These are phyloP conservation scores for Aureobasidium sp. DNA, from an alignment of 2,329 filamentous ascomycete genomes.

Conservation along the genomic window DNA sequence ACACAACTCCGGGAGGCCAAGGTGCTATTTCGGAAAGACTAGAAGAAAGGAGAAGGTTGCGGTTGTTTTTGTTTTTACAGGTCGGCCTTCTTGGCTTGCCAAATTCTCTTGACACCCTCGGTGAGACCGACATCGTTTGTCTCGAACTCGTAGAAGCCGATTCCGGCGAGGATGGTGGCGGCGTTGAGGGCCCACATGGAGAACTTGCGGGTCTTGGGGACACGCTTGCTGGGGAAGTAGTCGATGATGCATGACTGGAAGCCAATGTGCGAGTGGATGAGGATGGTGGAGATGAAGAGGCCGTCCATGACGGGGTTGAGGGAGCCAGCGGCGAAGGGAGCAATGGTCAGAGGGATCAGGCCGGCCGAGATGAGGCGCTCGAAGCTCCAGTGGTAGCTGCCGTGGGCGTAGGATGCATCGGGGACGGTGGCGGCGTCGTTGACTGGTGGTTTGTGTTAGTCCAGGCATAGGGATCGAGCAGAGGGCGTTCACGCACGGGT, in stretches of 20 bases:
- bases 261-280: conserved; percentile 92
- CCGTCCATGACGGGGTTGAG: conserved; percentile 86
- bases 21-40: neutral
- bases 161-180: conserved; percentile 69
- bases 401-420: conserved; percentile 64
- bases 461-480: neutral
- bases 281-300: conserved; percentile 68
- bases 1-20: conserved; percentile 10
- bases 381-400: conserved; percentile 97
- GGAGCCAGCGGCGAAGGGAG: conserved; percentile 85
- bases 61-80: neutral
- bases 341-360: conserved; percentile 77
- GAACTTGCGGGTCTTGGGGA: conserved; percentile 58
- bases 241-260: conserved; percentile 84
- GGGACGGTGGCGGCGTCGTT: conserved; percentile 81
- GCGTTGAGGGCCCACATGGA: conserved; percentile 71
- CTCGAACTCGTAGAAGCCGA: conserved; percentile 97
- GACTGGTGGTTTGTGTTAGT: conserved; percentile 43
- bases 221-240: conserved; percentile 68
- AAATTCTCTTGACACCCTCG: conserved; percentile 78
- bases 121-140: conserved; percentile 95
- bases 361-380: conserved; percentile 72
- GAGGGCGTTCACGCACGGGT: conserved; percentile 45
- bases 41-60: neutral
- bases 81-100: conserved; percentile 56